Evolutionary conservation across 352 stramenopile genomes (phyloP).

Genomic region (Pythium dissotocum): DNA sequence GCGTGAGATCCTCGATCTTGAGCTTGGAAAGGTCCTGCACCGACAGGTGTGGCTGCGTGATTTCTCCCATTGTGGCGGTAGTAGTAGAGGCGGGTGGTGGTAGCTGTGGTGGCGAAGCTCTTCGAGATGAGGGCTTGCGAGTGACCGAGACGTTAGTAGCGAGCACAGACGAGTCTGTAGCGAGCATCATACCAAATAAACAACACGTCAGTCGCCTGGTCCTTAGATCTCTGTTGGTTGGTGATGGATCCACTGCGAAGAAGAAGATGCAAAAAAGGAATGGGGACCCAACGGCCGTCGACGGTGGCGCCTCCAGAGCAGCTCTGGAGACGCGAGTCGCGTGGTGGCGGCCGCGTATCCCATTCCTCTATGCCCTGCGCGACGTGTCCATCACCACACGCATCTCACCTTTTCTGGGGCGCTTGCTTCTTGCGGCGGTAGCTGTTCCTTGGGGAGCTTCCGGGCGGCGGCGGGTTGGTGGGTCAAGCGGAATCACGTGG

Average conservation of each 20-base stretch:
- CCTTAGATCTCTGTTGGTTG: neutral
- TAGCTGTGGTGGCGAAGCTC: constrained; percentile 7
- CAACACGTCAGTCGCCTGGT: neutral
- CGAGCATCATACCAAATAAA: constrained; percentile 11
- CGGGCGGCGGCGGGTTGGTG: constrained; percentile 3
- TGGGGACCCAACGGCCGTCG: neutral
- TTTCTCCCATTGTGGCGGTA: constrained; percentile 54
- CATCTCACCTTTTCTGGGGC: constrained; percentile 1
- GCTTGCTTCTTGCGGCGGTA: constrained; percentile 10
- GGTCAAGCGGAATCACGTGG: constrained; percentile 34
- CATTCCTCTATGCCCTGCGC: neutral
- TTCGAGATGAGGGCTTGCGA: constrained; percentile 22
- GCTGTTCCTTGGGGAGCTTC: constrained; percentile 10
- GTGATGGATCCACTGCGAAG: neutral
- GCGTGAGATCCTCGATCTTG: constrained; percentile 95
- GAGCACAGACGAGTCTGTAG: constrained; percentile 21
- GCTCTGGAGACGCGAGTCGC: constrained; percentile 2
- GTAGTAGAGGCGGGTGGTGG: neutral
- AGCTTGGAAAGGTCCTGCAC: constrained; percentile 95
- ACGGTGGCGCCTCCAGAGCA: neutral
- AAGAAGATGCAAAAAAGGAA: neutral
- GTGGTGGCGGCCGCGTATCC: neutral
- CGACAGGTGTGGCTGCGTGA: constrained; percentile 73
- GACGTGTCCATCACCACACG: neutral
- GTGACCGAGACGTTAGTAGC: constrained; percentile 24